Conservation (phyloP, 179 eudicot genomes). For the Spinacia oleracea region DNA sequence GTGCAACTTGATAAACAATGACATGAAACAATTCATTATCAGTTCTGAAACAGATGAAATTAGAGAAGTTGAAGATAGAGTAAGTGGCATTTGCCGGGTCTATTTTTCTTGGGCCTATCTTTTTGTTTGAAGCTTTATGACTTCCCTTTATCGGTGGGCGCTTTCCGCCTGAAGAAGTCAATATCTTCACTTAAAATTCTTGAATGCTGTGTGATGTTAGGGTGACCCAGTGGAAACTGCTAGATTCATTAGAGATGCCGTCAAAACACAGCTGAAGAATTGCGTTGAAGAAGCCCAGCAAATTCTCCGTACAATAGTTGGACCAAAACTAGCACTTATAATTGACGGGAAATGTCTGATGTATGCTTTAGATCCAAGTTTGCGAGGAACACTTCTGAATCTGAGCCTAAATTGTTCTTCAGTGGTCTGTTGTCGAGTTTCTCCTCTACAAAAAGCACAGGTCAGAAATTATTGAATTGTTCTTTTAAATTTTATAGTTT, state of each 20-base stretch:
- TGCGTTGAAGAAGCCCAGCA: constrained; percentile 76
- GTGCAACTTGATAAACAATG: constrained; percentile 86
- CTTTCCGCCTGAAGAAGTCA: background rate
- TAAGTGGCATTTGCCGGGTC: constrained; percentile 29
- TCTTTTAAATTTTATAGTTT: constrained; percentile 1
- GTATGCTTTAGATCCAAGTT: constrained; percentile 87
- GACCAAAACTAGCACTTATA: constrained; percentile 77
- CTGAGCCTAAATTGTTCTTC: constrained; percentile 85
- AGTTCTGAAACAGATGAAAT: constrained; percentile 91
- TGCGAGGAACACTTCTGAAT: constrained; percentile 77
- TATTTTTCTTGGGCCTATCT: constrained; percentile 1
- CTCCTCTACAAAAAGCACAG: constrained; percentile 99
- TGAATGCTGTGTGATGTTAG: constrained; percentile 35
- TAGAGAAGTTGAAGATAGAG: constrained; percentile 85
- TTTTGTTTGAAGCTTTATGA: background rate
- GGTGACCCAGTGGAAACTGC: constrained; percentile 95
- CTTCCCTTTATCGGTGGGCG: background rate
- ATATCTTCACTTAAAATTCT: constrained; percentile 3
- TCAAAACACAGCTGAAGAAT: constrained; percentile 61
- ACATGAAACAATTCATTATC: constrained; percentile 91
- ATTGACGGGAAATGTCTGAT: constrained; percentile 97
- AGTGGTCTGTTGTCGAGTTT: constrained; percentile 98
- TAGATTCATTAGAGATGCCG: constrained; percentile 56
- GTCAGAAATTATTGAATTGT: constrained; percentile 29
- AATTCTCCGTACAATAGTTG: constrained; percentile 41